phyloP scores from a whole-genome alignment of 306 rosid species.

The Gastrolobium bilobum region DNA sequence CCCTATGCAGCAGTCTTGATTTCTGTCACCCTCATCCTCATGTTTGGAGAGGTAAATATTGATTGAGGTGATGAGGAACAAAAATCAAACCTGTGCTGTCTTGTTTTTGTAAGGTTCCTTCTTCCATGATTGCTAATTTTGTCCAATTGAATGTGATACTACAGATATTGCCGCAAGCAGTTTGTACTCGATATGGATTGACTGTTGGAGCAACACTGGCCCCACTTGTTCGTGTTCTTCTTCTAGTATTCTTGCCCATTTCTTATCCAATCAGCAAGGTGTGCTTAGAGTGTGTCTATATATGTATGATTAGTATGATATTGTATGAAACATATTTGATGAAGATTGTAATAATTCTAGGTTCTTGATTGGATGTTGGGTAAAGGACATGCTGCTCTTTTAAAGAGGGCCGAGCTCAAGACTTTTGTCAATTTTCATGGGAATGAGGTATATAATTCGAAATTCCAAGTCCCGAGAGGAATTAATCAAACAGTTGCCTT shows the following conservation, averaged over 20 bases:
- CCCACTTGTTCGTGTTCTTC: conserved; percentile 92
- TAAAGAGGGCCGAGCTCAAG: conserved; percentile 96
- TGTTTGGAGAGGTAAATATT: conserved; percentile 90
- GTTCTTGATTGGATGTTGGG: conserved; percentile 98
- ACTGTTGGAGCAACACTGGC: conserved; percentile 88
- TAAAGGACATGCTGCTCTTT: conserved; percentile 92
- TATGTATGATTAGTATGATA: neutral
- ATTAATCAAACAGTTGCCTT: conserved; percentile 20
- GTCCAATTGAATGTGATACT: conserved; percentile 21
- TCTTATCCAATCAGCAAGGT: conserved; percentile 98
- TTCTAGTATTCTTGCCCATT: conserved; percentile 76
- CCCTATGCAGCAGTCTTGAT: conserved; percentile 83
- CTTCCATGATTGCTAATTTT: conserved; percentile 16
- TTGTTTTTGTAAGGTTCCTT: conserved; percentile 42
- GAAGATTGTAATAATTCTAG: conserved; percentile 55
- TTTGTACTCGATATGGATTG: conserved; percentile 94
- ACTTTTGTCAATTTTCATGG: conserved; percentile 97
- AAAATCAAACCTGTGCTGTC: conserved; percentile 13
- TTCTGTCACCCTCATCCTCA: conserved; percentile 90
- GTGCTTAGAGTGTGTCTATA: conserved; percentile 40
- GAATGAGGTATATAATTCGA: conserved; percentile 75
- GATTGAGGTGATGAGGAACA: conserved; percentile 17
- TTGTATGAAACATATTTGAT: conserved; percentile 20
- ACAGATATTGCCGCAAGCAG: conserved; percentile 95
- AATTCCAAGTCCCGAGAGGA: conserved; percentile 24